phyloP scores from a whole-genome alignment of 371 early-diverging fungal genomes.

The Mucor sp. region DNA sequence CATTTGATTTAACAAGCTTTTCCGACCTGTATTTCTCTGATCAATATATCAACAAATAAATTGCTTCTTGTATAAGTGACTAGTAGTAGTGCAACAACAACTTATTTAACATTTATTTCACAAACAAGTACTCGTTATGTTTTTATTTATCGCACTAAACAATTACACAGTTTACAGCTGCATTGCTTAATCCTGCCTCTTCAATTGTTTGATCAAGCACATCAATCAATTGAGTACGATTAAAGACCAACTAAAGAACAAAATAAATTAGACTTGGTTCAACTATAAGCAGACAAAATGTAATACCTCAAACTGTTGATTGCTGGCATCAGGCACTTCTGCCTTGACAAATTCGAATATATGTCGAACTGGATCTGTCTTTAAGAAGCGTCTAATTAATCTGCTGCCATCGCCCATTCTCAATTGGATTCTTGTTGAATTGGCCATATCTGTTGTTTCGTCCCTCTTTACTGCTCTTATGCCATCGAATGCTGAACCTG shows the following conservation, averaged over 20 bases:
- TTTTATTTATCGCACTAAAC: conserved; percentile 12
- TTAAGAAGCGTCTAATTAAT: conserved; percentile 64
- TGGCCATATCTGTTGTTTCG: conserved; percentile 54
- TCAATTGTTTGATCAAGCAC: conserved; percentile 62
- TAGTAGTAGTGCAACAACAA: no score
- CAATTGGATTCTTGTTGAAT: conserved; percentile 70
- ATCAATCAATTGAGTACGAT: conserved; percentile 64
- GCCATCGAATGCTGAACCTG: conserved; percentile 44
- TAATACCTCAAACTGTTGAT: conserved; percentile 71
- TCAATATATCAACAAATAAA: no score
- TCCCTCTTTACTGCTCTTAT: conserved; percentile 51
- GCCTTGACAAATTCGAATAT: conserved; percentile 74
- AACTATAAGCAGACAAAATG: background rate
- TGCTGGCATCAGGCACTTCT: conserved; percentile 60
- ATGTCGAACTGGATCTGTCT: conserved; percentile 63
- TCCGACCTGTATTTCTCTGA: no score
- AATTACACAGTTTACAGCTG: conserved; percentile 53
- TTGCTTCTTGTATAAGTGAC: no score
- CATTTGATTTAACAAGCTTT: no score
- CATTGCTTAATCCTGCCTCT: conserved; percentile 69
- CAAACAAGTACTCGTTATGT: background rate
- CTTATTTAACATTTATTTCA: no score
- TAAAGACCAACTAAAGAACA: conserved; percentile 55
- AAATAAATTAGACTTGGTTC: background rate
- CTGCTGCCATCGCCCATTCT: conserved; percentile 73